These are phyloP conservation scores for Carallia pectinifolia DNA, from an alignment of 345 rosid species.

Conservation along the genomic window DNA sequence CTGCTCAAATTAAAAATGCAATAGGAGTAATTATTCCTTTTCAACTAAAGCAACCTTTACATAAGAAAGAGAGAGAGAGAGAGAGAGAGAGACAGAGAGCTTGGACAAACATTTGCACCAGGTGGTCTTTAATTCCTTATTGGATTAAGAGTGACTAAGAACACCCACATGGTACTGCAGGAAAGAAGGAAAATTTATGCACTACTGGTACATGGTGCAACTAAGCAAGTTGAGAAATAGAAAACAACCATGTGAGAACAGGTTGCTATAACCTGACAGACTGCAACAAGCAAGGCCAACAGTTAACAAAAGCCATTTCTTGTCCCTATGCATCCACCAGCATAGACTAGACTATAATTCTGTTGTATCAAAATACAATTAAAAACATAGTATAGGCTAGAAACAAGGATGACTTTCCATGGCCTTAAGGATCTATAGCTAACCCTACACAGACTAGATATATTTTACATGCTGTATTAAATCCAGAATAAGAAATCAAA, in stretches of 20 bases:
- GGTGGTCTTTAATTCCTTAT: background rate
- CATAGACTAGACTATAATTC: conserved; percentile 14
- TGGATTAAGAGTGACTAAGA: background rate
- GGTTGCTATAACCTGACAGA: conserved; percentile 19
- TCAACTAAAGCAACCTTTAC: conserved; percentile 1
- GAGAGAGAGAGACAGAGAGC: background rate
- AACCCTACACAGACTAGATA: background rate
- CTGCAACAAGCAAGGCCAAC: conserved; percentile 15
- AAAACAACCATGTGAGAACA: conserved; percentile 11
- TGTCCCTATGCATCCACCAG: conserved; percentile 18
- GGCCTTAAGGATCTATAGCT: background rate
- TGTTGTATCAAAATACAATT: conserved; percentile 1
- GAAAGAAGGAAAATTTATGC: background rate
- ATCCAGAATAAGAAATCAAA: background rate
- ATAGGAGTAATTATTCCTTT: conserved; percentile 5
- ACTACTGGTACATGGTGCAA: background rate
- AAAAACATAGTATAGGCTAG: background rate
- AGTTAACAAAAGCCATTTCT: background rate
- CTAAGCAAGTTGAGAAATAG: conserved; percentile 1
- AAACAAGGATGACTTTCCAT: background rate
- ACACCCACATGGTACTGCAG: background rate
- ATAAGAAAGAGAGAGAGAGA: background rate
- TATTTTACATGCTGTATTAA: background rate
- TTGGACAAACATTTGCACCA: background rate
- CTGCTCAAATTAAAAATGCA: conserved; percentile 36